These are phyloP conservation scores for Hymenoscyphus repandus DNA, from an alignment of 2,329 filamentous ascomycete species.

Conservation along the genomic window DNA sequence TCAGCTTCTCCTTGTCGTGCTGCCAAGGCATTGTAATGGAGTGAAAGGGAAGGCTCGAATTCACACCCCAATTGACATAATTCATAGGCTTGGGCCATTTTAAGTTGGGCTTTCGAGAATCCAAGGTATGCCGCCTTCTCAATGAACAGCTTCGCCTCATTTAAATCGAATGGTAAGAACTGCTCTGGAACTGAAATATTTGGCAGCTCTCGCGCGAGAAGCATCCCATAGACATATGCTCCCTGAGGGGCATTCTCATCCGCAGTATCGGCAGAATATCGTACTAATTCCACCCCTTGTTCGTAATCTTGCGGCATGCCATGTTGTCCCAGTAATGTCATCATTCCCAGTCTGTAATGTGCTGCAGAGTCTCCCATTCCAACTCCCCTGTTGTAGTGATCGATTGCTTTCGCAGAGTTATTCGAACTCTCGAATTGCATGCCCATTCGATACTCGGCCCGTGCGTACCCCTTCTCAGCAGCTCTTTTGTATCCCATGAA, in stretches of 20 bases:
- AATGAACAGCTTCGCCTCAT: constrained; percentile 76
- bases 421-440: constrained; percentile 98
- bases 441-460: constrained; percentile 93
- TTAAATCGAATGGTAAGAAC: constrained; percentile 66
- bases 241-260: constrained; percentile 97
- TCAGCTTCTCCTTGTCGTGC: constrained; percentile 89
- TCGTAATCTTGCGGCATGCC: constrained; percentile 78
- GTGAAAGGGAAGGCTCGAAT: constrained; percentile 84
- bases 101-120: constrained; percentile 92
- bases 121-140: constrained; percentile 95
- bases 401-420: constrained; percentile 83
- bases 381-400: constrained; percentile 82
- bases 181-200: constrained; percentile 76
- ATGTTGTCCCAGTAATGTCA: constrained; percentile 91
- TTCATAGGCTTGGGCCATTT: constrained; percentile 96
- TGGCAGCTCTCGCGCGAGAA: constrained; percentile 84
- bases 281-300: constrained; percentile 76
- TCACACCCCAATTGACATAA: constrained; percentile 90
- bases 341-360: constrained; percentile 86
- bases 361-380: constrained; percentile 81
- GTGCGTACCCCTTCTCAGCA: constrained; percentile 77
- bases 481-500: constrained; percentile 81
- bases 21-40: constrained; percentile 94
- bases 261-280: constrained; percentile 74
- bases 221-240: constrained; percentile 92